Evolutionary conservation across 1,284 basidiomycete genomes (phyloP).

Genomic region (Laetiporus sulphureus): DNA sequence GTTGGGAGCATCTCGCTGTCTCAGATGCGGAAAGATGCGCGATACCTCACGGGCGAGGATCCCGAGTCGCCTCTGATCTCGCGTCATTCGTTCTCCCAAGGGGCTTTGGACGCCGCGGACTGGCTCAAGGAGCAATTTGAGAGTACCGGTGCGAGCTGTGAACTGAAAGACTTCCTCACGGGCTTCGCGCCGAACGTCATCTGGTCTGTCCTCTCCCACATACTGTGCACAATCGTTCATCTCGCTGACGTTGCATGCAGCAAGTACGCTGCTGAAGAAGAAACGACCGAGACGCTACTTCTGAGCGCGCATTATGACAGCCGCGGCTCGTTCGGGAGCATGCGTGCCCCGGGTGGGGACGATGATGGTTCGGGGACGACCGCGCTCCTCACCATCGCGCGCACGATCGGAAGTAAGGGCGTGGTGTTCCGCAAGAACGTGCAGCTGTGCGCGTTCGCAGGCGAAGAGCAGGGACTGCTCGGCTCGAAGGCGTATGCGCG

Average conservation of each 20-base stretch:
- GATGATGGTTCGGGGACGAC: constrained; percentile 80
- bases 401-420: constrained; percentile 54
- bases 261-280: constrained; percentile 42
- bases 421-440: constrained; percentile 64
- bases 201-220: constrained; percentile 41
- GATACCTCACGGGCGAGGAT: constrained; percentile 80
- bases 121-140: constrained; percentile 75
- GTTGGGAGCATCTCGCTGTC: constrained; percentile 58
- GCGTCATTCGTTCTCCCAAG: constrained; percentile 72
- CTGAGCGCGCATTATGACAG: constrained; percentile 84
- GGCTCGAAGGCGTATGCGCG: constrained; percentile 64
- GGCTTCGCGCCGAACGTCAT: constrained; percentile 84
- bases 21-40: constrained; percentile 63
- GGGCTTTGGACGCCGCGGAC: constrained; percentile 60
- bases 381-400: constrained; percentile 72
- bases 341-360: constrained; percentile 67
- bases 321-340: constrained; percentile 76
- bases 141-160: constrained; percentile 65
- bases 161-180: constrained; percentile 52
- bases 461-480: constrained; percentile 65
- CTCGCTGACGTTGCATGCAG: constrained; percentile 26
- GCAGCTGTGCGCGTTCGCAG: constrained; percentile 63
- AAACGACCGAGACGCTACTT: constrained; percentile 57
- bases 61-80: constrained; percentile 56
- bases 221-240: not conserved